Evolutionary conservation across 2,329 filamentous ascomycete species (phyloP).

Genomic region (Ophiocordyceps camponoti-leonardi): DNA sequence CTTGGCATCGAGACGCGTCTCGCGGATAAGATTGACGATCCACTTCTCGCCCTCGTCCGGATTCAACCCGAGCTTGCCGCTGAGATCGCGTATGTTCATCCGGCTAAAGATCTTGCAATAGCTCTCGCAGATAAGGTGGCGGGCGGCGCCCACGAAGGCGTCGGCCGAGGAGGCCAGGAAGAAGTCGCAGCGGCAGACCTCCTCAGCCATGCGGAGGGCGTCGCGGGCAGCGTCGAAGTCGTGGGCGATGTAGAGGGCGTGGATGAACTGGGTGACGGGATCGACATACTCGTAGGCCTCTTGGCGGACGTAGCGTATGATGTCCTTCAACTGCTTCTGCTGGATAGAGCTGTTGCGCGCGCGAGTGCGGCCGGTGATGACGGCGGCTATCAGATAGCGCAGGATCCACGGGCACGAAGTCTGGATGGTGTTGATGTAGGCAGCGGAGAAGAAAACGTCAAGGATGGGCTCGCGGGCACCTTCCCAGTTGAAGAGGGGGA

Average conservation of each 20-base stretch:
- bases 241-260: conserved; percentile 76
- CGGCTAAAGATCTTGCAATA: conserved; percentile 99
- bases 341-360: conserved; percentile 69
- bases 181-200: conserved; percentile 85
- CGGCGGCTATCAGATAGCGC: conserved; percentile 81
- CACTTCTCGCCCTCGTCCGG: conserved; percentile 98
- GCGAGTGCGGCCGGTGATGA: conserved; percentile 81
- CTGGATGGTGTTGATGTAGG: conserved; percentile 99
- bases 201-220: conserved; percentile 74
- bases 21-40: conserved; percentile 98
- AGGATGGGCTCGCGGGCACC: conserved; percentile 76
- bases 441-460: conserved; percentile 90
- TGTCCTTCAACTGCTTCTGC: conserved; percentile 97
- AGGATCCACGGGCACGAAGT: conserved; percentile 93
- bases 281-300: conserved; percentile 96
- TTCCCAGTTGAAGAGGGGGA: conserved; percentile 98
- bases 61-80: conserved; percentile 74
- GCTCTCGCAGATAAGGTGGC: conserved; percentile 93
- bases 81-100: conserved; percentile 96
- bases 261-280: conserved; percentile 90
- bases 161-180: conserved; percentile 79
- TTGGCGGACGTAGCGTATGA: conserved; percentile 88
- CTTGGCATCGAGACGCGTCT: conserved; percentile 95
- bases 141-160: conserved; percentile 79
- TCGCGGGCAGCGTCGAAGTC: conserved; percentile 87